A percentile compares a stretch with the other conserved stretches of the same genome.
Evolutionary conservation across 2,329 filamentous ascomycete species (phyloP).

Genomic region (Colletotrichum sp.): DNA sequence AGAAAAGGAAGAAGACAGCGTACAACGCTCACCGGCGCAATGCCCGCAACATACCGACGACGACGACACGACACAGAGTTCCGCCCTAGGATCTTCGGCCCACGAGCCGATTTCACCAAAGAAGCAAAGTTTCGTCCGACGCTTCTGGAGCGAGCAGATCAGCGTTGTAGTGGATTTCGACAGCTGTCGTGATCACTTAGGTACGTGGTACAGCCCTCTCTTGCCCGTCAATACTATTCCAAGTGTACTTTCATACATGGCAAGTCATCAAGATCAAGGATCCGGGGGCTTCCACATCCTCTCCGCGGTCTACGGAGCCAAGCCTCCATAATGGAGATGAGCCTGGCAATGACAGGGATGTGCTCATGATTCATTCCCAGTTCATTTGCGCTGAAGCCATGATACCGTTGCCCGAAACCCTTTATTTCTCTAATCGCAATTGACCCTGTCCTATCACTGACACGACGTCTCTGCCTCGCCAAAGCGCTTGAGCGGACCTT

Average conservation of each 20-base stretch:
- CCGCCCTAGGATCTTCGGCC: background rate
- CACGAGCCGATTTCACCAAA: background rate
- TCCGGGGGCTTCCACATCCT: background rate
- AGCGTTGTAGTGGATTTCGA: constrained; percentile 54
- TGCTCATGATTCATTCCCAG: background rate
- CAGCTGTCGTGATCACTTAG: constrained; percentile 59
- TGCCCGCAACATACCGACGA: background rate
- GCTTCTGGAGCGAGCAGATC: constrained; percentile 55
- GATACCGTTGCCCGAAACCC: background rate
- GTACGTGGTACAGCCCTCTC: constrained; percentile 38
- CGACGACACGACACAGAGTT: background rate
- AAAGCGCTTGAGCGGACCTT: constrained; percentile 77
- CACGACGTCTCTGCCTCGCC: background rate
- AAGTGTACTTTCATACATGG: background rate
- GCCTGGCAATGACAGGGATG: background rate
- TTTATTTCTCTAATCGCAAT: background rate
- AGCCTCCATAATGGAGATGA: constrained; percentile 12
- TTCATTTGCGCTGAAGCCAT: background rate
- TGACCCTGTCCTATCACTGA: constrained; percentile 2
- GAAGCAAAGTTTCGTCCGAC: constrained; percentile 5
- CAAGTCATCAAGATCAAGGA: background rate
- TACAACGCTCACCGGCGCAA: background rate
- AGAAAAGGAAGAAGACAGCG: background rate
- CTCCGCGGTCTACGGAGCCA: background rate
- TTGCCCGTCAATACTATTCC: background rate